phyloP scores from a whole-genome alignment of 495 filamentous ascomycete genomes.

The Aspergillus sclerotiicarbonarius region DNA sequence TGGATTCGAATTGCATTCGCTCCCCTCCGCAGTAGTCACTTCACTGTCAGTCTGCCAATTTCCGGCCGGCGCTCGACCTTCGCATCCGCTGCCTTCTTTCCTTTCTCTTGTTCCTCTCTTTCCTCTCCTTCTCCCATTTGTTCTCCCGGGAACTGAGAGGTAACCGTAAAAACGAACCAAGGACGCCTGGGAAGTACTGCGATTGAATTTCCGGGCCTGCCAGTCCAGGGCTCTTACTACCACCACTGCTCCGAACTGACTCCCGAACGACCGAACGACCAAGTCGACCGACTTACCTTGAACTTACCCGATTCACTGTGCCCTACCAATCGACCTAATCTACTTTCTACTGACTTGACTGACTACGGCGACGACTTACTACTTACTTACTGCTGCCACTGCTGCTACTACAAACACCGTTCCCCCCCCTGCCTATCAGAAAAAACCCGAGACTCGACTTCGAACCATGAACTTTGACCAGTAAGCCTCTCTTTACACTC shows the following conservation, averaged over 20 bases:
- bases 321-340: too few relatives aligned
- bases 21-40: conserved; percentile 26
- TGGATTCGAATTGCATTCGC: conserved; percentile 9
- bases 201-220: too few relatives aligned
- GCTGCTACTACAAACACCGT: background rate
- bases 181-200: too few relatives aligned
- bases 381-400: background rate
- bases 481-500: conserved; percentile 23
- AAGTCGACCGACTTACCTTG: too few relatives aligned
- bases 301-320: too few relatives aligned
- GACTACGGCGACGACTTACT: background rate
- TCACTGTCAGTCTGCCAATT: background rate
- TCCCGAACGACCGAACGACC: background rate
- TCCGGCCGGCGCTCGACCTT: background rate
- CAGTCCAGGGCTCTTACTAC: background rate
- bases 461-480: conserved; percentile 26
- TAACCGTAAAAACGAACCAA: background rate
- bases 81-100: conserved; percentile 2
- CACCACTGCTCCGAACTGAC: background rate
- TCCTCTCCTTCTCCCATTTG: conserved; percentile 2
- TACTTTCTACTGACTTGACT: background rate
- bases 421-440: conserved; percentile 3
- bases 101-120: conserved; percentile 3
- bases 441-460: conserved; percentile 1
- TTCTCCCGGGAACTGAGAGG: too few relatives aligned